A percentile compares a stretch with the other conserved stretches of the same genome.
phyloP scores from a whole-genome alignment of 1,284 basidiomycete genomes.

The Exsudoporus floridanus region DNA sequence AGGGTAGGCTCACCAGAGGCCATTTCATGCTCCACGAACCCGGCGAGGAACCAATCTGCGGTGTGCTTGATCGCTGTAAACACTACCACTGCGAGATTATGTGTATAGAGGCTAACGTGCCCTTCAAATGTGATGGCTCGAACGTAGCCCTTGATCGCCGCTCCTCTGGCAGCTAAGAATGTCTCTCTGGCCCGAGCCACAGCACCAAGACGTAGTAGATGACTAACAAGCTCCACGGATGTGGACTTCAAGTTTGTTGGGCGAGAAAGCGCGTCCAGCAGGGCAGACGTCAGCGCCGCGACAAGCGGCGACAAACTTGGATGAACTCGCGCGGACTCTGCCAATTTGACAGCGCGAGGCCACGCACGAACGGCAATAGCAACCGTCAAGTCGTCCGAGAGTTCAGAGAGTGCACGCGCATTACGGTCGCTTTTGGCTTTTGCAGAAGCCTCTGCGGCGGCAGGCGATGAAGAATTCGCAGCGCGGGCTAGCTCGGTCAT shows the following conservation, averaged over 20 bases:
- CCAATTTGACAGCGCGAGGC: conserved; percentile 79
- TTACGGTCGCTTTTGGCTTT: conserved; percentile 78
- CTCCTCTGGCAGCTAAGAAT: conserved; percentile 79
- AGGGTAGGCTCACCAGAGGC: conserved; percentile 72
- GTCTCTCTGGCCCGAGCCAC: conserved; percentile 79
- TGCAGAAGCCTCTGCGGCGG: conserved; percentile 32
- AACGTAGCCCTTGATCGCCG: conserved; percentile 74
- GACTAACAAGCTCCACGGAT: conserved; percentile 69
- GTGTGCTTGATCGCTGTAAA: conserved; percentile 94
- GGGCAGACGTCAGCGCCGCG: conserved; percentile 68
- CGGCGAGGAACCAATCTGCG: conserved; percentile 95
- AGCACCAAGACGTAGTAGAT: conserved; percentile 75
- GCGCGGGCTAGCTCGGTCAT: conserved; percentile 59
- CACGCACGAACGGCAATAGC: conserved; percentile 89
- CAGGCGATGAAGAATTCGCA: conserved; percentile 29
- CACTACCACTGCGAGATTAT: conserved; percentile 78
- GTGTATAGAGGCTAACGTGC: conserved; percentile 78
- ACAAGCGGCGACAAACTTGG: conserved; percentile 64
- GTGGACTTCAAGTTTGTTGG: conserved; percentile 78
- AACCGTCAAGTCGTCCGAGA: conserved; percentile 89
- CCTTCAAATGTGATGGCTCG: conserved; percentile 91
- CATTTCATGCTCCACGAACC: conserved; percentile 93
- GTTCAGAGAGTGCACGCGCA: conserved; percentile 83
- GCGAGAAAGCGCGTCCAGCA: conserved; percentile 74
- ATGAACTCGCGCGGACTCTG: conserved; percentile 80